Base-by-base conservation (phyloP, 257 asterid species). In the Nicotiana obtusifolia region DNA sequence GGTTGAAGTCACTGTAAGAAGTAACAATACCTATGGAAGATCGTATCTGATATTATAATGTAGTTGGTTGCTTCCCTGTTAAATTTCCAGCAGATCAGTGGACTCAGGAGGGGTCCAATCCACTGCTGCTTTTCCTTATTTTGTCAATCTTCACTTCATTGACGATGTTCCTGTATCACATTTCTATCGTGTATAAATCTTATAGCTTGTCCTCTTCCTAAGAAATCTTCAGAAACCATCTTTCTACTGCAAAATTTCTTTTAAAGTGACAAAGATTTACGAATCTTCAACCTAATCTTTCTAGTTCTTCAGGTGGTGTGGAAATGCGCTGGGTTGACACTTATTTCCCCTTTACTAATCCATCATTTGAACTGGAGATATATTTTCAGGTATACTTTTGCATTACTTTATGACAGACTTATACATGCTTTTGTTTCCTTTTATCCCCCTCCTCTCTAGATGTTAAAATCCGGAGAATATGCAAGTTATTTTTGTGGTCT, bases 281-380 rank as follows among this genome's bases (percentile, higher is more conserved):
- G 53, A 80, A 19, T 20, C 81, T 26, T 77, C 66, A 56, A 20
- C 49, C n/a, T 85, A 64, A 81, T 73, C 31, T 78, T 85, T 68
- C 64, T 71, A 85, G 31, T 30, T 68, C 67, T 82, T 82, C 91
- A 96, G 98, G 99, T 85, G 89, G 90, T 33, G 97, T 93, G 81
- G 97, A 96, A 81, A 94, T 96, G 99, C 97, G 97, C 56, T 96
- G 99, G 99, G 85, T 96, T 73, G 99, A 96, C 91, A 91, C 97
- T 56, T 96, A 96, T 77, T 96, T 95, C 78, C 99, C 99, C 67
- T 96, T 96, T 88, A 96, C 99, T 26, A 82, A 88, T 86, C 99
- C 98, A 47, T 96, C 98, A 64, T 95, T 90, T 88, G 98, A 95
- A 86, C 89, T 95, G 89, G 99, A 95, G 89, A 94, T 94, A 82